A percentile compares a stretch with the other conserved stretches of the same genome.
phyloP scores from a whole-genome alignment of 257 asterid species.

The Solanum piurae region DNA sequence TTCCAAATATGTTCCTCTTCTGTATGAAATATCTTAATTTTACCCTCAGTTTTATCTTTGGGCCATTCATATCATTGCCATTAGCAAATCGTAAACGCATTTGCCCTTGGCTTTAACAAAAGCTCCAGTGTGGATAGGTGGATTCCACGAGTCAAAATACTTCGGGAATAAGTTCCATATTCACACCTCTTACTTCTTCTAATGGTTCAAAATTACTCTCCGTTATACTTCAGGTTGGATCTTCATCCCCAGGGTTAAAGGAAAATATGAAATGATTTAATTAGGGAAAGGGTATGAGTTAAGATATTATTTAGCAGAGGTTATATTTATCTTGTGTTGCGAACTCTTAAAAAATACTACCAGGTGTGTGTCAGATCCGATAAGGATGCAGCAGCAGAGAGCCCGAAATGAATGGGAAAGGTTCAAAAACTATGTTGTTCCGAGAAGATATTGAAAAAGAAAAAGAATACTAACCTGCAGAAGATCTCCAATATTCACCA shows the following conservation, averaged over 20 bases:
- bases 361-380: no score
- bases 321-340: not conserved
- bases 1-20: not conserved
- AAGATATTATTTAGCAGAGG: not conserved
- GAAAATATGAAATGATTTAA: not conserved
- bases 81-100: not conserved
- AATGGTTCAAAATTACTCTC: not conserved
- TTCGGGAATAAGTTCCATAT: not conserved
- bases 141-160: not conserved
- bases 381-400: not conserved
- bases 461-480: constrained; percentile 23
- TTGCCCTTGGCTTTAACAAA: not conserved
- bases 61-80: not conserved
- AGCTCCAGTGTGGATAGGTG: not conserved
- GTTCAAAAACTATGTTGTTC: no score
- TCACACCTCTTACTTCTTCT: not conserved
- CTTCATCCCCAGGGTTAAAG: not conserved
- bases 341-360: not conserved
- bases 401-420: no score
- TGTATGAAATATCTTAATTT: not conserved
- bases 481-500: constrained; percentile 37
- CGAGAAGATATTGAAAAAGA: not conserved
- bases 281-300: not conserved
- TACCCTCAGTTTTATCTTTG: not conserved
- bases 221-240: not conserved